Evolutionary conservation across 2,329 filamentous ascomycete species (phyloP), one percentile per base, ranked within the genome.

Genomic region (Penicillium sp.): DNA sequence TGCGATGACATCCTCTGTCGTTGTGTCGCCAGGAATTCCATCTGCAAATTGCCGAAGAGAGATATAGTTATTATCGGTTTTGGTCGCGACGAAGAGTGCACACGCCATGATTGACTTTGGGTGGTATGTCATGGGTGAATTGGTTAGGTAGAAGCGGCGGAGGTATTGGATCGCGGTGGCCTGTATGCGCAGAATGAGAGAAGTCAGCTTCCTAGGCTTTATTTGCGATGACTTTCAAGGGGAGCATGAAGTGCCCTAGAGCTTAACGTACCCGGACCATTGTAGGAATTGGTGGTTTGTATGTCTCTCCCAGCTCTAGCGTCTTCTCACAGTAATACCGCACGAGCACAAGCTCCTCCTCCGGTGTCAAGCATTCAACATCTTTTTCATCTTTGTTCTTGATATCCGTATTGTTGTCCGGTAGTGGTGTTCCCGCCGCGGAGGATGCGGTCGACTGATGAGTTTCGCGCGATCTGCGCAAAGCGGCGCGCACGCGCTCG

Each of bases 71-170:
- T 91, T 91, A 71, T 99, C 93, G 5, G 91, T 91, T 78, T 99
- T 99, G 69, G 89, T 92, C 10, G 92, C 92, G 63, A 99, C 90
- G 80, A 95, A 97, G 54, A 99, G 84, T 37, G 90, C 91, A 31
- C 92, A 94, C 71, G 93, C 91, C 72, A 96, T 87, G 65, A 97
- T 89, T 62, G 91, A 88, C 61, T 90, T 89, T 0, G 93, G 93
- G 61, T 93, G 90, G 73, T 99, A 97, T 31, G 93, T 96, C 90
- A 97, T 96, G 69, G 93, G 86, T 41, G 90, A 95, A 77, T 97
- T 96, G 70, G 90, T 93, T 38, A 96, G 84, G 79, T 97, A 99
- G 82, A 99, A 97, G 57, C 94, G 89, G 56, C 91, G 89, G 59
- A 99, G 84, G 73, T 95, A 97, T 70, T 95, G 87, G 60, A 93